Percentiles rank a stretch among this genome's conserved stretches.
phyloP scores from a whole-genome alignment of 2,329 filamentous ascomycete genomes.

The Penicillium sp. region DNA sequence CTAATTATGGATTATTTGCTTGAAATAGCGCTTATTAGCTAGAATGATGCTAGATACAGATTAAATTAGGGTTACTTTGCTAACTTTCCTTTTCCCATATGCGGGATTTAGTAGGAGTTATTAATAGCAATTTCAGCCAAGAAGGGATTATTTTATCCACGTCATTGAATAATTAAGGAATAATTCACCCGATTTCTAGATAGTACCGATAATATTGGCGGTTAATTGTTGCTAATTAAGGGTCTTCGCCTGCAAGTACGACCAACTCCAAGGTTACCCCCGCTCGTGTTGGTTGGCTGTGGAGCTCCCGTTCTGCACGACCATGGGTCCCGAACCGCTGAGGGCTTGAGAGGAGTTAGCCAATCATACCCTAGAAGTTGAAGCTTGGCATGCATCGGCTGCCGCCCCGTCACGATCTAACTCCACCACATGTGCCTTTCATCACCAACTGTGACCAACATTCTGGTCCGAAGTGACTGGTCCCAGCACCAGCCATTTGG shows the following conservation, averaged over 20 bases:
- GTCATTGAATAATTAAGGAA: neutral
- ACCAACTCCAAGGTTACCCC: neutral
- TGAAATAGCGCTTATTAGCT: conserved; percentile 8
- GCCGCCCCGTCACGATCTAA: conserved; percentile 4
- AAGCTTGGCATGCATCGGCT: conserved; percentile 7
- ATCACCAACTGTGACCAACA: neutral
- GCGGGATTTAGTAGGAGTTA: neutral
- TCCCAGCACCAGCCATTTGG: neutral
- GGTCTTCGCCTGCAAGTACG: conserved; percentile 1
- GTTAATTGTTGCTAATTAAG: conserved; percentile 26
- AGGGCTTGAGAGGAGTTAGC: neutral
- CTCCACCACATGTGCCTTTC: neutral
- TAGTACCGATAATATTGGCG: conserved; percentile 4
- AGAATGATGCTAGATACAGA: neutral
- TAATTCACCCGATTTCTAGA: neutral
- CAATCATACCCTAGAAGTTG: neutral
- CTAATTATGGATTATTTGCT: neutral
- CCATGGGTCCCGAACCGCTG: neutral
- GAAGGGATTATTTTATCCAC: neutral
- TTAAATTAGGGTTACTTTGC: neutral
- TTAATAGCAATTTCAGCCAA: neutral
- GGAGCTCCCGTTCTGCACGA: neutral
- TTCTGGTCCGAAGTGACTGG: neutral
- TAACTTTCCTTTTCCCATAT: neutral
- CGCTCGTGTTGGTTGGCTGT: conserved; percentile 55